Percentiles rank a stretch among this genome's conserved stretches.
These are phyloP conservation scores for Yarrowia keelungensis DNA, from an alignment of 805 yeast species.

Conservation along the genomic window DNA sequence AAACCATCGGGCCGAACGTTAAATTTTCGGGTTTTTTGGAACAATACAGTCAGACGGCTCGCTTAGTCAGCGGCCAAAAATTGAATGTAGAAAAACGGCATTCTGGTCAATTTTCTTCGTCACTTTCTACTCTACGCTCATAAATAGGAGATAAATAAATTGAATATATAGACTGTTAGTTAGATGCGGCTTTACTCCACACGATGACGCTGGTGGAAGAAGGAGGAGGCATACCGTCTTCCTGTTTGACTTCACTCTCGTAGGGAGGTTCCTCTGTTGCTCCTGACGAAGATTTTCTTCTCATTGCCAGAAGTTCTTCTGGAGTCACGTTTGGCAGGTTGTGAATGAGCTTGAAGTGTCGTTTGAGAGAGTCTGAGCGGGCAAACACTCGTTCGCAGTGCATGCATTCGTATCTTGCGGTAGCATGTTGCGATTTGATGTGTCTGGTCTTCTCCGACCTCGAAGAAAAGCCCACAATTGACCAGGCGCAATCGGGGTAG, in stretches of 20 bases:
- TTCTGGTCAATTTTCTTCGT: too few species aligned
- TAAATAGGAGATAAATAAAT: slow-evolving; percentile 1
- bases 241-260: neutral
- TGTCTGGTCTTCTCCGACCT: slow-evolving; percentile 35
- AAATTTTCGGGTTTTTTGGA: neutral
- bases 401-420: neutral
- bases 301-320: slow-evolving; percentile 1
- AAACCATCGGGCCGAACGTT: slow-evolving; percentile 39
- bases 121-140: neutral
- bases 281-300: neutral
- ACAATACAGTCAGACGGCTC: accelerated
- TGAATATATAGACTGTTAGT: slow-evolving; percentile 18
- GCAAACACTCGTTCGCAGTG: slow-evolving; percentile 21
- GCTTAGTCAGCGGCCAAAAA: slow-evolving; percentile 3
- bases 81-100: too few species aligned
- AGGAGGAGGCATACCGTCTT: slow-evolving; percentile 6
- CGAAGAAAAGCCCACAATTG: slow-evolving; percentile 35
- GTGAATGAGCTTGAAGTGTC: slow-evolving; percentile 36
- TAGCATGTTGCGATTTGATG: slow-evolving; percentile 28
- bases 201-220: neutral
- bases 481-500: slow-evolving; percentile 26
- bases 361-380: slow-evolving; percentile 30
- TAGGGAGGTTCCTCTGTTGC: neutral
- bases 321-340: slow-evolving; percentile 1
- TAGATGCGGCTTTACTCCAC: neutral